Conservation (phyloP, 192 early-diverging fungal species). For the Coemansia aciculifera region DNA sequence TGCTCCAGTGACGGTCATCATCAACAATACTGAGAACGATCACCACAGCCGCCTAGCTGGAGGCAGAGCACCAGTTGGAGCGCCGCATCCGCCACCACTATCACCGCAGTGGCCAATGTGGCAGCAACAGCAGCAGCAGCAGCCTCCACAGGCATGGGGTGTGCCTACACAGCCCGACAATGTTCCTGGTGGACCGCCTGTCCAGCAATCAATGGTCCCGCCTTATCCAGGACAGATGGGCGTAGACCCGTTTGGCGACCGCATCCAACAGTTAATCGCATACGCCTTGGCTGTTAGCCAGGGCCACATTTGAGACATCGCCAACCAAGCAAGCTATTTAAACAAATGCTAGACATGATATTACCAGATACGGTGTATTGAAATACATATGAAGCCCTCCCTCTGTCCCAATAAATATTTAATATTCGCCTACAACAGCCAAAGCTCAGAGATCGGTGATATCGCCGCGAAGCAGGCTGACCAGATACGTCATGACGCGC, state of each 20-base stretch:
- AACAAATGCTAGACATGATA: neutral
- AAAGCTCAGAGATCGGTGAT: constrained; percentile 35
- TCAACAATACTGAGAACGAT: constrained; percentile 21
- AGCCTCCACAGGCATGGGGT: neutral
- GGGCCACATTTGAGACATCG: constrained; percentile 2
- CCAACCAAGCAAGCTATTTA: neutral
- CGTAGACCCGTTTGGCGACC: constrained; percentile 6
- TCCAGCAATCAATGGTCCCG: neutral
- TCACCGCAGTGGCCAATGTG: neutral
- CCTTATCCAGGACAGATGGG: neutral
- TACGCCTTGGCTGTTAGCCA: constrained; percentile 30
- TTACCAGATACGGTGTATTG: neutral
- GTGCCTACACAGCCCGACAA: neutral
- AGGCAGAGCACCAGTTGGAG: neutral
- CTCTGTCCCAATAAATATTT: neutral
- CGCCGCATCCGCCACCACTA: constrained; percentile 1
- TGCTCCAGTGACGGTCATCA: constrained; percentile 50
- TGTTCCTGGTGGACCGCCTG: neutral
- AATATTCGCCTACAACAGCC: neutral
- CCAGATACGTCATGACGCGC: constrained; percentile 58
- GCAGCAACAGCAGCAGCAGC: constrained; percentile 13
- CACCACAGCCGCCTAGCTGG: neutral
- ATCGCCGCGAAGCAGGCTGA: constrained; percentile 60
- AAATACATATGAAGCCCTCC: neutral
- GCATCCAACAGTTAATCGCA: constrained; percentile 28